Evolutionary conservation across 495 filamentous ascomycete species (phyloP), one percentile per base, ranked within the genome.

Genomic region (Talaromyces wortmannii): DNA sequence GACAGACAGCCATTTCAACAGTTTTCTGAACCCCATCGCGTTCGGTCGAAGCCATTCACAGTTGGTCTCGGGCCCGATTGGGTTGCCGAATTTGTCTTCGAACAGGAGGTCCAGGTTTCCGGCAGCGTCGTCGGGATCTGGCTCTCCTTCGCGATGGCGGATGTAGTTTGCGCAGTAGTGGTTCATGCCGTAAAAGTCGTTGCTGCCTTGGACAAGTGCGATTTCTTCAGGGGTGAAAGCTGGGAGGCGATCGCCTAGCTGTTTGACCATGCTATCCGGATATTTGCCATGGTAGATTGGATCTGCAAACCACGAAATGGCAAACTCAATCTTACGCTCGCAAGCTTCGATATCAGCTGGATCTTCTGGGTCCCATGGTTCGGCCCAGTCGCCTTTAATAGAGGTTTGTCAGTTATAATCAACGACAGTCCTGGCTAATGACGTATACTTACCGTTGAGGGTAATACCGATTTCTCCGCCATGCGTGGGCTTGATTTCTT

Each of bases 131-230:
- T 87, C 77, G 29, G 67, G 64, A 0, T 82, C 78, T 4, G 87
- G 66, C 42, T 76, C 71, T 10, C 73, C 73, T 5, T 75, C 77
- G 67, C 83, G 82, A 71, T 89, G 84, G 65, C 83, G 84, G 72
- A 91, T 84, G 73, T 86, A 91, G 78, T 89, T 87, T 61, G 86
- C 84, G 53, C 87, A 89, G 76, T 91, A 90, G 74, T 89, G 86
- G 76, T 90, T 90, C 86, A 90, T 89, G 58, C 87, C 86, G 69
- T 90, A 89, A 67, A 90, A 90, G 70, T 90, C 86, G 64, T 89
- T 90, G 66, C 83, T 87, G 43, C 86, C 87, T 50, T 86, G 77
- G 45, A 90, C 82, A 7, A 90, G 76, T 4, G 80, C 82, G 7
- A 78, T 63, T 59, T 90, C 88, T 58, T 89, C 83, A 18, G 74